Conservation (phyloP, 2,329 filamentous ascomycete species). For the Calonectria montana region DNA sequence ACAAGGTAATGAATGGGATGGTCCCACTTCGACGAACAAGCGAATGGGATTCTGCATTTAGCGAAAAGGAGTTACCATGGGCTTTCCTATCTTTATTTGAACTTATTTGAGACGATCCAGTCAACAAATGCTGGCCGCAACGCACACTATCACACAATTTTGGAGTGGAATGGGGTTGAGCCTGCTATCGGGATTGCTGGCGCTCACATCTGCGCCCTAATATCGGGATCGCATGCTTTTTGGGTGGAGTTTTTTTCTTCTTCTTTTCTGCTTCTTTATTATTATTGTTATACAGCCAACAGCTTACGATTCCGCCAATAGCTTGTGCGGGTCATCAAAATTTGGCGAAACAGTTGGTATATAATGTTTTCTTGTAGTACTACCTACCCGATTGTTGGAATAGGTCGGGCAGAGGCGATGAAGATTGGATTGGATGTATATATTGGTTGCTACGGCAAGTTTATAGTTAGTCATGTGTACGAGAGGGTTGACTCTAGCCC, state of each 20-base stretch:
- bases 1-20: slow-evolving; percentile 11
- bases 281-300: neutral
- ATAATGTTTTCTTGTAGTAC: slow-evolving; percentile 44
- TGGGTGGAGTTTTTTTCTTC: slow-evolving; percentile 9
- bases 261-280: neutral
- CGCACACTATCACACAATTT: slow-evolving; percentile 22
- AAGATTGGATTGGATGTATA: slow-evolving; percentile 25
- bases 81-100: slow-evolving; percentile 37
- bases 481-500: slow-evolving; percentile 11
- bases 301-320: slow-evolving; percentile 4
- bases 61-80: slow-evolving; percentile 51
- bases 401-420: neutral
- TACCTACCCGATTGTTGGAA: slow-evolving; percentile 26
- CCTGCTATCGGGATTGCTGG: slow-evolving; percentile 25
- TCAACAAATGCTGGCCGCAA: slow-evolving; percentile 17
- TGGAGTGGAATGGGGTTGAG: slow-evolving; percentile 24
- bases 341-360: slow-evolving; percentile 32
- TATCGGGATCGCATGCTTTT: slow-evolving; percentile 25
- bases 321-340: slow-evolving; percentile 25
- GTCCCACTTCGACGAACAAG: slow-evolving; percentile 22
- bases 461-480: slow-evolving; percentile 27
- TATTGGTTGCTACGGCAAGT: slow-evolving; percentile 12
- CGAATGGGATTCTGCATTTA: slow-evolving; percentile 47
- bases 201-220: slow-evolving; percentile 25
- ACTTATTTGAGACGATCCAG: slow-evolving; percentile 28